These are phyloP conservation scores for Odontarrhena argentea DNA, from an alignment of 345 rosid species.

Conservation along the genomic window DNA sequence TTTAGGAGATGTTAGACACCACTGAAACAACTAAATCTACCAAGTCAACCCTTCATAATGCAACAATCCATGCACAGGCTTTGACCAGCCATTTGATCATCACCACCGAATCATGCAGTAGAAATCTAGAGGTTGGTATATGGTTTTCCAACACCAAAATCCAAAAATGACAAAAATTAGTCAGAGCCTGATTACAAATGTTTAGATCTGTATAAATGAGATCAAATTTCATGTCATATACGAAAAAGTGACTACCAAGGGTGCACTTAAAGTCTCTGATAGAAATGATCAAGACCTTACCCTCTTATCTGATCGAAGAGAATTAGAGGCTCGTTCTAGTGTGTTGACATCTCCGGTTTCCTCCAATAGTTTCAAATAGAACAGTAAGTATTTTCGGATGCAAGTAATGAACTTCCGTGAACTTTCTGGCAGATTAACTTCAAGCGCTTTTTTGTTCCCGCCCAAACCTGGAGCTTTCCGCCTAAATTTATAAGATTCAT, in stretches of 20 bases:
- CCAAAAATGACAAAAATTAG: conserved; percentile 6
- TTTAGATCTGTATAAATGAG: neutral
- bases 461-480: conserved; percentile 78
- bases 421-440: conserved; percentile 93
- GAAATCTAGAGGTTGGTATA: conserved; percentile 28
- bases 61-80: conserved; percentile 21
- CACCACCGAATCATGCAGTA: conserved; percentile 22
- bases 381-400: conserved; percentile 82
- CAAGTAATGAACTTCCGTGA: conserved; percentile 96
- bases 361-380: conserved; percentile 88
- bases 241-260: conserved; percentile 19
- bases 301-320: conserved; percentile 90
- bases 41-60: conserved; percentile 19
- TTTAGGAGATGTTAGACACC: conserved; percentile 18
- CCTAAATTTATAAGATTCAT: conserved; percentile 45
- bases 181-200: neutral
- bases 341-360: conserved; percentile 78
- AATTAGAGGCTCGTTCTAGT: conserved; percentile 84
- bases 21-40: conserved; percentile 18
- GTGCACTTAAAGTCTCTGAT: conserved; percentile 14
- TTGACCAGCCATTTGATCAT: conserved; percentile 24
- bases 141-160: conserved; percentile 12
- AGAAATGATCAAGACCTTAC: conserved; percentile 47
- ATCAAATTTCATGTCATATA: conserved; percentile 10
- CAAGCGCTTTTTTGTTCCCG: conserved; percentile 85